phyloP scores from a whole-genome alignment of 2,329 filamentous ascomycete species.

The Aspergillus sp. region DNA sequence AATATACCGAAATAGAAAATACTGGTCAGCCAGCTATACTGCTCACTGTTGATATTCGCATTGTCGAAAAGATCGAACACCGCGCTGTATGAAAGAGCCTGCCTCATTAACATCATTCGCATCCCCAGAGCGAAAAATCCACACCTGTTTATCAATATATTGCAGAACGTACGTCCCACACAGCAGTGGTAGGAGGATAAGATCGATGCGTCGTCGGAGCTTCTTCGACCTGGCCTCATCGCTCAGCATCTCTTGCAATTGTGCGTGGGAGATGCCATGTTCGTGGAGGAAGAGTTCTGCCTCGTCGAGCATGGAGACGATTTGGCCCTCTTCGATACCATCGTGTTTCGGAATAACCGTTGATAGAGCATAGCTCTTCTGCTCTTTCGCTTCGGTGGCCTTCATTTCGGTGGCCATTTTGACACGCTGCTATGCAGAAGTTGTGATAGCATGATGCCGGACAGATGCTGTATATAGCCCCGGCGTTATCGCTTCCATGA shows the following conservation, averaged over 20 bases:
- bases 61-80: conserved; percentile 50
- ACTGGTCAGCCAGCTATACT: conserved; percentile 50
- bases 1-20: conserved; percentile 48
- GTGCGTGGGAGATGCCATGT: conserved; percentile 39
- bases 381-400: background rate
- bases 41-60: conserved; percentile 37
- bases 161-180: conserved; percentile 38
- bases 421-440: background rate
- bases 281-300: conserved; percentile 45
- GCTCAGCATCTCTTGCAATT: conserved; percentile 40
- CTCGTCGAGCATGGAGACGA: conserved; percentile 38
- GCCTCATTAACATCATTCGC: conserved; percentile 6
- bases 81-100: conserved; percentile 48
- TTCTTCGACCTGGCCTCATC: conserved; percentile 31
- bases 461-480: background rate
- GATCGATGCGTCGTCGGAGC: conserved; percentile 43
- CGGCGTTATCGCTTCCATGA: background rate
- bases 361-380: background rate
- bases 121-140: background rate
- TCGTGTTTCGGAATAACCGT: background rate
- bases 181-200: conserved; percentile 47
- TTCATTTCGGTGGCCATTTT: background rate
- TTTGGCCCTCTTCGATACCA: conserved; percentile 16
- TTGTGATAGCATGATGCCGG: background rate
- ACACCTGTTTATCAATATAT: conserved; percentile 47